A percentile compares a stretch with the other conserved stretches of the same genome.
Conservation (phyloP, 305 asterid species). For the Fraxinus floribunda region DNA sequence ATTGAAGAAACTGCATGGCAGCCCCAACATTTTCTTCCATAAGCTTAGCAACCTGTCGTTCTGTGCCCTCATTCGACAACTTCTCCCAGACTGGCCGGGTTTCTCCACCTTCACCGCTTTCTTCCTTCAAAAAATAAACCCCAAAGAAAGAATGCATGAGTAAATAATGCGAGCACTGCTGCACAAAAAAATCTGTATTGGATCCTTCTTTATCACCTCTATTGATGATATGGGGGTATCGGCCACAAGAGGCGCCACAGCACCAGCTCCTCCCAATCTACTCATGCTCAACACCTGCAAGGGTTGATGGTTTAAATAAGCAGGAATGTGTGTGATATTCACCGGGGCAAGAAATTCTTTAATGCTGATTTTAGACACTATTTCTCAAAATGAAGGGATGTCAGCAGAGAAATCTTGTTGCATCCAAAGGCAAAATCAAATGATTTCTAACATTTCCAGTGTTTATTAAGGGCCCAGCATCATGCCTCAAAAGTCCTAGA, state of each 20-base stretch:
- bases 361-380: conserved; percentile 9
- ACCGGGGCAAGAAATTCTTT: conserved; percentile 4
- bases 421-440: neutral
- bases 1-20: conserved; percentile 94
- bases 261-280: conserved; percentile 95
- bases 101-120: conserved; percentile 49
- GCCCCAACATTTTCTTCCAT: conserved; percentile 97
- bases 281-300: conserved; percentile 99
- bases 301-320: conserved; percentile 6
- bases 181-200: conserved; percentile 1
- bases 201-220: conserved; percentile 47
- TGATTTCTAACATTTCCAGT: neutral
- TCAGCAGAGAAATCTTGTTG: neutral
- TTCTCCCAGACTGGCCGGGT: conserved; percentile 89
- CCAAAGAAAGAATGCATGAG: neutral
- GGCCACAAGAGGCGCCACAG: conserved; percentile 94
- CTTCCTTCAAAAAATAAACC: conserved; percentile 35
- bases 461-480: neutral
- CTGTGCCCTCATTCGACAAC: conserved; percentile 94
- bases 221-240: conserved; percentile 79
- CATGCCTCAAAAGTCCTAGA: neutral
- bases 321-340: conserved; percentile 11
- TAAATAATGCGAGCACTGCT: neutral
- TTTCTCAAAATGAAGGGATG: neutral
- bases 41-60: conserved; percentile 85